Base-by-base conservation (phyloP, 129 eudicot species). In the Flaveria brownii region DNA sequence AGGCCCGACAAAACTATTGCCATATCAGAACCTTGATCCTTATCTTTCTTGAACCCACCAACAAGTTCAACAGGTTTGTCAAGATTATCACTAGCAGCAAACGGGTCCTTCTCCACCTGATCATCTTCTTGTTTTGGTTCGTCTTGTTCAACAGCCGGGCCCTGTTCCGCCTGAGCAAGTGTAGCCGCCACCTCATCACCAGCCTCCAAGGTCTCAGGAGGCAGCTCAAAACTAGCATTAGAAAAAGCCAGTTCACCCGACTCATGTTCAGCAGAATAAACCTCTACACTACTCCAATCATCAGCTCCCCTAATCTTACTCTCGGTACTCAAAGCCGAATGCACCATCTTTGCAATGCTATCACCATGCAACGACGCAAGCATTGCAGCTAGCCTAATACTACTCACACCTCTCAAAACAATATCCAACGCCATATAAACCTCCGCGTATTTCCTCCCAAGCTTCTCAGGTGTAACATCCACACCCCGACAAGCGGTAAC, bases 401-500 rank as follows among this genome's bases (percentile, higher is more conserved):
- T 88, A 78, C 96, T 88, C 25, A 92, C 98, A 4, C 98, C 98
- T 72, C 96, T 84, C 80, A 92, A 73, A 50, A 92, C 92, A 23
- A 92, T 92, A 82, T 92, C 98, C 81, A 92, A 71, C 11, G 98
- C 98, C 98, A 92, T 90, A 66, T 92, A 92, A 50, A 92, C 72
- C 79, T 92, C 98, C 0, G 90, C 87, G 17, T 92, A 92, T 33
- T 92, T 90, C 85, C 86, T 90, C 33, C 94, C 86, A 4, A 92
- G 81, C 65, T 92, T 92, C 84, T 92, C 98, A 7, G 94, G 93
- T 0, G 94, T 92, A 26, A 90, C 96, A 77, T 90, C 92, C 41
- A 90, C 96, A 3, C 98, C 98, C 54, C 98, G 96, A 72, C 98
- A 92, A 3, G 98, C 96, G 2, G 96, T 92, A 6, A 90, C 96